A percentile compares a stretch with the other conserved stretches of the same genome.
Conservation (phyloP, 1,284 basidiomycete genomes). For the Malassezia vespertilionis region DNA sequence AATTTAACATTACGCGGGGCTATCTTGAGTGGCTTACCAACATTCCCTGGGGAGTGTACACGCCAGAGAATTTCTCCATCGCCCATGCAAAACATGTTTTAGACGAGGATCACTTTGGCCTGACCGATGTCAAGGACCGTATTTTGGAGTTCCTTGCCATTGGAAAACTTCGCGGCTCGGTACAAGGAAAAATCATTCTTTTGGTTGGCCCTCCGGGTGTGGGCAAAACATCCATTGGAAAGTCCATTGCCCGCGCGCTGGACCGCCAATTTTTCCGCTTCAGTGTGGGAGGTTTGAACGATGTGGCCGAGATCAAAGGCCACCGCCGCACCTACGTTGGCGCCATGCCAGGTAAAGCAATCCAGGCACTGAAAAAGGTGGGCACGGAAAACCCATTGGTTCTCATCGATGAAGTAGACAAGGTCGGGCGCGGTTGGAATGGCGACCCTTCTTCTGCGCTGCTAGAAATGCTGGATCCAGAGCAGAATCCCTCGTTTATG, state of each 20-base stretch:
- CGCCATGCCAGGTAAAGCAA: conserved; percentile 83
- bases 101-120: conserved; percentile 91
- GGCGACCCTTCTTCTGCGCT: conserved; percentile 90
- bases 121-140: conserved; percentile 86
- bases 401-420: conserved; percentile 96
- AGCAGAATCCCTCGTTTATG: conserved; percentile 90
- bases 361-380: conserved; percentile 91
- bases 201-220: conserved; percentile 94
- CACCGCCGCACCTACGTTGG: conserved; percentile 93
- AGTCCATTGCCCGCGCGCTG: conserved; percentile 79
- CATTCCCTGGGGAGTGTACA: conserved; percentile 94
- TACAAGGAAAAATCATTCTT: conserved; percentile 97
- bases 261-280: conserved; percentile 86
- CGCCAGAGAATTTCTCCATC: conserved; percentile 85
- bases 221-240: conserved; percentile 75
- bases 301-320: conserved; percentile 98
- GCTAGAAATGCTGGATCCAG: conserved; percentile 94
- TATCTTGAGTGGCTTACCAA: conserved; percentile 54
- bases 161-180: conserved; percentile 85
- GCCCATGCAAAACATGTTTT: conserved; percentile 71
- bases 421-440: conserved; percentile 86
- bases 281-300: conserved; percentile 88
- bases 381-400: conserved; percentile 87
- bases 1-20: conserved; percentile 64
- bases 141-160: conserved; percentile 97